Evolutionary conservation across 176 grass and related monocot genomes (phyloP), one percentile per base, ranked within the genome.

Genomic region (Bromus sterilis): DNA sequence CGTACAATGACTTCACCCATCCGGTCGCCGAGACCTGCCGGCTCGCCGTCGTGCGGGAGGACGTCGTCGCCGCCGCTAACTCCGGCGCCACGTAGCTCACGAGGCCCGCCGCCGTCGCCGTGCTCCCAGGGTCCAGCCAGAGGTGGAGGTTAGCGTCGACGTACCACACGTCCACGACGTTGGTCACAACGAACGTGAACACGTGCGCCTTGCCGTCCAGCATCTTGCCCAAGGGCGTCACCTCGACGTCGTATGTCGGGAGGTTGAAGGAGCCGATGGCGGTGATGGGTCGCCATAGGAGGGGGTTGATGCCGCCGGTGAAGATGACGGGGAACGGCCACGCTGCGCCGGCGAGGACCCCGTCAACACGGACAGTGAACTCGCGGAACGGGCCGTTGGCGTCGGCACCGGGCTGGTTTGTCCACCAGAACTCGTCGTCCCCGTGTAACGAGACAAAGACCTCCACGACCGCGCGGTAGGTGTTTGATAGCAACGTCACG

Each of bases 371-470:
- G 7, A 82, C 65, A 4, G 66, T 90, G 67, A 93, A 78, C 81
- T 93, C 91, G 58, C 88, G 87, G 66, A 93, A 93, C 49, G 91
- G 81, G 64, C 91, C 85, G 55, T 86, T 88, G 7, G 76, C 82
- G 69, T 79, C 55, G 16, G 84, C 18, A 7, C 48, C 48, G 18
- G 48, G 48, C 48, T 21, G 18, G 88, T 36, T 78, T 75, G 60
- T 93, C 55, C 33, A 71, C 21, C n/a, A 24, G 3, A 56, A 24
- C 53, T 56, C 55, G 55, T 56, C 55, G 3, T 56, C 9, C 9
- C n/a, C n/a, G 55, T 56, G 55, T 20, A 56, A 56, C n/a, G 55
- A 56, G 55, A 56, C n/a, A 1, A 1, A 56, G n/a, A 56, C 1
- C 1, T 56, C n/a, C 0, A 56, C 1, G n/a, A 56, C 21, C 55